Evolutionary conservation across 192 early-diverging fungal genomes (phyloP).

Genomic region (Coemansia sp.): DNA sequence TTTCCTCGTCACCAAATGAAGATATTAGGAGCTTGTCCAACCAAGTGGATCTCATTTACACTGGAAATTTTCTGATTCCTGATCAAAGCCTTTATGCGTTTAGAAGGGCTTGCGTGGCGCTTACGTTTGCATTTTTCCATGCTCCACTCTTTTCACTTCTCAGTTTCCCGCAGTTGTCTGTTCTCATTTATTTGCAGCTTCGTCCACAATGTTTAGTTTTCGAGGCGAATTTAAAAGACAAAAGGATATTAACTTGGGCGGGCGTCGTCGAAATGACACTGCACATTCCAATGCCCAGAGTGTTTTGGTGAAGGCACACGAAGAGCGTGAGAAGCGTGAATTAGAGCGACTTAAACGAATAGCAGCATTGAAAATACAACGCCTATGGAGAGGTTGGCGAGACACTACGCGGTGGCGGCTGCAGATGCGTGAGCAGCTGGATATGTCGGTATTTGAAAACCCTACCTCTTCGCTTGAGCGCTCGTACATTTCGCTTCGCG

Average conservation of each 20-base stretch:
- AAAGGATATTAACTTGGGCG: conserved; percentile 82
- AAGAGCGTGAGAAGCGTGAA: conserved; percentile 71
- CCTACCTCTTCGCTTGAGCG: not conserved
- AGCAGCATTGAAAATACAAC: conserved; percentile 68
- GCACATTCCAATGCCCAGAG: conserved; percentile 39
- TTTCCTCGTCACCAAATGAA: too few species aligned
- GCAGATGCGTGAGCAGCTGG: conserved; percentile 21
- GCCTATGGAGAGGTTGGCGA: conserved; percentile 26
- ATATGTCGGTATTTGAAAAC: conserved; percentile 13
- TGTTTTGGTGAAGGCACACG: conserved; percentile 68
- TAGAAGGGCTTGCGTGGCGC: not conserved
- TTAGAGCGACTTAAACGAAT: conserved; percentile 59
- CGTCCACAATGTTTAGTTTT: conserved; percentile 60
- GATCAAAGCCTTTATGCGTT: not conserved
- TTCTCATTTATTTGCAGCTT: not conserved
- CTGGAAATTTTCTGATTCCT: not conserved
- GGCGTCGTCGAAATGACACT: conserved; percentile 67
- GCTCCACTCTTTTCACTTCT: not conserved
- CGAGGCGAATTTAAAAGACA: conserved; percentile 78
- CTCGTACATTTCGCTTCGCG: conserved; percentile 1
- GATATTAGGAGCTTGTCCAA: too few species aligned
- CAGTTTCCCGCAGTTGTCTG: not conserved
- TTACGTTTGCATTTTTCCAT: not conserved
- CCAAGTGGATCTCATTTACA: not conserved
- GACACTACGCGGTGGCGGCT: conserved; percentile 19